Evolutionary conservation across 2,329 filamentous ascomycete genomes (phyloP).

Genomic region (Botryotinia narcissicola): DNA sequence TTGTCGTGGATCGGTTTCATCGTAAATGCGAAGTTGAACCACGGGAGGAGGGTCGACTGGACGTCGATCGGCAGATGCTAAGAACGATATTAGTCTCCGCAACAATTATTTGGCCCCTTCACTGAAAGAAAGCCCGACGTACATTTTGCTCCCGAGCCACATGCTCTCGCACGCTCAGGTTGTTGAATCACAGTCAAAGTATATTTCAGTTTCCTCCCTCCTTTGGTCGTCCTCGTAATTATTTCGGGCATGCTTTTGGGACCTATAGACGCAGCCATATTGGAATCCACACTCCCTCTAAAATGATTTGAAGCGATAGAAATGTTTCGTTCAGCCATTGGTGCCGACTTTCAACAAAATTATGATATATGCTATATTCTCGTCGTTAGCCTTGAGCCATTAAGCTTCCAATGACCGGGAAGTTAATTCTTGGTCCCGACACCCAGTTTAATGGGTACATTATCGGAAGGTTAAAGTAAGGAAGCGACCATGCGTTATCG

Average conservation of each 20-base stretch:
- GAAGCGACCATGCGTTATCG: constrained; percentile 25
- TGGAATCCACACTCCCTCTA: constrained; percentile 16
- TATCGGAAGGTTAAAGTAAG: constrained; percentile 11
- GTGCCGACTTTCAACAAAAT: not conserved
- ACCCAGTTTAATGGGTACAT: constrained; percentile 22
- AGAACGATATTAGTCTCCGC: not conserved
- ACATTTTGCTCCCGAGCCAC: constrained; percentile 95
- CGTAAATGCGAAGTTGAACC: constrained; percentile 82
- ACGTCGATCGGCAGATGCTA: constrained; percentile 33
- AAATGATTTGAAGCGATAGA: constrained; percentile 19
- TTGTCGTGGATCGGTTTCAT: constrained; percentile 49
- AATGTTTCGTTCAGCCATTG: constrained; percentile 20
- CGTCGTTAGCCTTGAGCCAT: constrained; percentile 17
- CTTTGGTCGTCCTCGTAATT: constrained; percentile 55
- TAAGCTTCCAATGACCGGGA: constrained; percentile 13
- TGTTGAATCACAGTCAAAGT: constrained; percentile 85
- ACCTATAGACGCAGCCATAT: constrained; percentile 22
- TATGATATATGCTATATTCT: constrained; percentile 10
- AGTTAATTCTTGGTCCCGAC: constrained; percentile 22
- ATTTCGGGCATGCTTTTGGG: not conserved
- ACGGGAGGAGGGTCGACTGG: constrained; percentile 67
- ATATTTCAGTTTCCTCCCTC: constrained; percentile 78
- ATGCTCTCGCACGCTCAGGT: constrained; percentile 89
- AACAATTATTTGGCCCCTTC: not conserved
- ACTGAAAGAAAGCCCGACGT: constrained; percentile 40